A percentile compares a stretch with the other conserved stretches of the same genome.
Conservation (phyloP, 805 yeast genomes). For the Zygosaccharomyces rouxii region DNA sequence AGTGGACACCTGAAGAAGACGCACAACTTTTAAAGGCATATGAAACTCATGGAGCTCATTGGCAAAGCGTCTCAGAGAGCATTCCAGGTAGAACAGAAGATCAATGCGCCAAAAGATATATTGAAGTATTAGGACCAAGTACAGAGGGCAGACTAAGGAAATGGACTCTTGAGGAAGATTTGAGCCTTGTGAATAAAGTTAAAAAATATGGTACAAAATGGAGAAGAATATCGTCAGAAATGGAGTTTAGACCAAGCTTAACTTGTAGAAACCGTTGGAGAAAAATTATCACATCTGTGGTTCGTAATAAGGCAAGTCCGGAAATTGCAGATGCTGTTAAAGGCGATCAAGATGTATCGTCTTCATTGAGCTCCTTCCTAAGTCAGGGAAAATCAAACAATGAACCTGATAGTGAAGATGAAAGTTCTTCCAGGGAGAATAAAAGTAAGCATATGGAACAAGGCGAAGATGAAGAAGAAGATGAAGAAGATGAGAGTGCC, state of each 20-base stretch:
- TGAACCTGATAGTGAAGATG: background rate
- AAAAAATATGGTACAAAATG: conserved; percentile 78
- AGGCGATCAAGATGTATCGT: conserved; percentile 40
- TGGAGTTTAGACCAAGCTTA: conserved; percentile 77
- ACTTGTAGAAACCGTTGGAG: conserved; percentile 94
- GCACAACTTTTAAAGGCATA: conserved; percentile 57
- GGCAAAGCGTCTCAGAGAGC: conserved; percentile 77
- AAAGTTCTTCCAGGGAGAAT: background rate
- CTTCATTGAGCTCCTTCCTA: conserved; percentile 14
- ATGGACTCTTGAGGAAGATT: conserved; percentile 78
- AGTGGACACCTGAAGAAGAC: conserved; percentile 85
- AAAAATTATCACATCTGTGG: conserved; percentile 72
- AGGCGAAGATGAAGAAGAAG: background rate
- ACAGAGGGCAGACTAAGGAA: conserved; percentile 71
- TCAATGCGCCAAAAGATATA: conserved; percentile 88
- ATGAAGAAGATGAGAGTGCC: background rate
- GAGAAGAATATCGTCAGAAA: conserved; percentile 69
- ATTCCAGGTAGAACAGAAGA: conserved; percentile 88
- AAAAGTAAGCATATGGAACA: background rate
- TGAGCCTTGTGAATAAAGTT: conserved; percentile 61
- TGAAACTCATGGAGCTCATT: conserved; percentile 65
- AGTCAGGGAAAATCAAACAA: conserved; percentile 20
- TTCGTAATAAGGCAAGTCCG: conserved; percentile 56
- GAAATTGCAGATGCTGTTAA: conserved; percentile 58
- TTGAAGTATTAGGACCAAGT: conserved; percentile 80